Base-by-base conservation (phyloP, 176 grass and related monocot genomes). In the Carex parvula region DNA sequence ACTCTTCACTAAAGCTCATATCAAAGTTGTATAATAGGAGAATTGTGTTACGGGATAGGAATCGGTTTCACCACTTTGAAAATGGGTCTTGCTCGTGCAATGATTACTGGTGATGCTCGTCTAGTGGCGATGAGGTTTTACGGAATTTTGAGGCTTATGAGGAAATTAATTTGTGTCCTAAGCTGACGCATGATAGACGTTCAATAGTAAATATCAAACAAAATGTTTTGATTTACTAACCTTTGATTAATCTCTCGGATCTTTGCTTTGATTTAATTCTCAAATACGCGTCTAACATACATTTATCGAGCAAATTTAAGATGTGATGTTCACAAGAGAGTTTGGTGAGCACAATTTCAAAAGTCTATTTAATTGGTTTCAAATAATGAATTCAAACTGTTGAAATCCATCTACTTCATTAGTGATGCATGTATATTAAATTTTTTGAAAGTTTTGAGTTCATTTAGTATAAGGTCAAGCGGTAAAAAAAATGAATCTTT, bases 1-100 rank as follows among this genome's bases (percentile, higher is more conserved):
- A 97, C 29, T 64, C 84, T 46, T 89, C 94, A 29, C 92, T 87
- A 10, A 94, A 94, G 81, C 46, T 94, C 68, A 91, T 97, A 33
- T 92, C 94, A 0, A 94, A 90, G 80, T 87, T 90, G 53, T 94
- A 94, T 64, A 50, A 9, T 32, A 88, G 88, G 82, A 90, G 91
- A 76, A 92, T 97, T 86, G 85, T 97, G 77, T 88, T 94, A 29
- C 87, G 94, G 75, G 94, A 97, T 65, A 53, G 94, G 16, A 97
- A 83, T 35, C 85, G 80, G 63, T 97, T 94, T 81, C 92, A 97
- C 75, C 94, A 92, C 85, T 97, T 97, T 67, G 89, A 92, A 26
- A 85, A 92, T 90, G 90, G 92, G 42, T 81, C 44, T 60, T 97
- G 94, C 75, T 97, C 88, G 21, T 94, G 94, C 76, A 92, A 90